Conservation (phyloP, 2,329 filamentous ascomycete genomes). For the Incumbomyces lentus region DNA sequence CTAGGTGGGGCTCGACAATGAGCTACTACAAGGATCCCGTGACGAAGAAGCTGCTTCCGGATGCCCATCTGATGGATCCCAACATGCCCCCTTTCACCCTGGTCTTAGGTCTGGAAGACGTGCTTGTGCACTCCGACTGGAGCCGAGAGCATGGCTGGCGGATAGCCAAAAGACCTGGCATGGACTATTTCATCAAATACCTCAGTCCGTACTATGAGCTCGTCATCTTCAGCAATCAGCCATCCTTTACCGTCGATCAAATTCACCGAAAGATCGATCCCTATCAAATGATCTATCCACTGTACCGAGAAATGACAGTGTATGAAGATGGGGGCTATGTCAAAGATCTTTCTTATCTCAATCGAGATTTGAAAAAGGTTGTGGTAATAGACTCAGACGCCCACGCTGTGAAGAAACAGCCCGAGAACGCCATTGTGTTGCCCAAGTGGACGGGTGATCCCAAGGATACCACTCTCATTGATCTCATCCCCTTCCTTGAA, state of each 20-base stretch:
- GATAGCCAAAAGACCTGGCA: constrained; percentile 83
- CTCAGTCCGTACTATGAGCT: constrained; percentile 96
- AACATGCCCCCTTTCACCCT: constrained; percentile 82
- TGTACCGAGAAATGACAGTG: constrained; percentile 93
- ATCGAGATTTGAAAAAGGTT: constrained; percentile 89
- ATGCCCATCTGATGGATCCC: constrained; percentile 50
- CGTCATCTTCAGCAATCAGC: constrained; percentile 86
- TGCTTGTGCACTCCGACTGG: constrained; percentile 94
- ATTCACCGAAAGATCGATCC: constrained; percentile 89
- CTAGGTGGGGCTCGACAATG: constrained; percentile 63
- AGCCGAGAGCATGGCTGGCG: constrained; percentile 88
- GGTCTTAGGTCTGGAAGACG: constrained; percentile 83
- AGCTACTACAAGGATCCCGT: constrained; percentile 94
- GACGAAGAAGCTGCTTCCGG: constrained; percentile 80
- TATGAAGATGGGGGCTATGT: constrained; percentile 94
- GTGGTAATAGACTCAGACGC: constrained; percentile 86
- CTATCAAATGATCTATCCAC: constrained; percentile 87
- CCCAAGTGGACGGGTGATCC: constrained; percentile 80
- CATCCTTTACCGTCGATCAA: constrained; percentile 73
- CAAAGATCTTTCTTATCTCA: constrained; percentile 97
- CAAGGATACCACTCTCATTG: constrained; percentile 75
- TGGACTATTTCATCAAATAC: constrained; percentile 96
- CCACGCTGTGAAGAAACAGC: constrained; percentile 73
- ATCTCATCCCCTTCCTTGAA: constrained; percentile 90
- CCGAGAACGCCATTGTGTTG: constrained; percentile 90